Evolutionary conservation across 192 early-diverging fungal species (phyloP).

Genomic region (Dissophora ornata): DNA sequence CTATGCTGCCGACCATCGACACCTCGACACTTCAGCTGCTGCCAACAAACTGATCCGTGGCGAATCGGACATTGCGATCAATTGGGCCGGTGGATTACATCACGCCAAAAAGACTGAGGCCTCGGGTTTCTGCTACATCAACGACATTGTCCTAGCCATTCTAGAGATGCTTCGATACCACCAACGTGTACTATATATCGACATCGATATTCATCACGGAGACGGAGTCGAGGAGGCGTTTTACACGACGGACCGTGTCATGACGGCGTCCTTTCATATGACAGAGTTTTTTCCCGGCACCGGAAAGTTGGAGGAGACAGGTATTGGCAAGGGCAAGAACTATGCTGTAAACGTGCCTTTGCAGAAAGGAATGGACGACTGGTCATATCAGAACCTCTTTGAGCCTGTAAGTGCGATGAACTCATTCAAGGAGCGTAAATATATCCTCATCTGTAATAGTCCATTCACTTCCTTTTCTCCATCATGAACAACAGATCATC

Average conservation of each 20-base stretch:
- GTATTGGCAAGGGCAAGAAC: slow-evolving; percentile 87
- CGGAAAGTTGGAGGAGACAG: slow-evolving; percentile 90
- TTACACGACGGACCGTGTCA: slow-evolving; percentile 92
- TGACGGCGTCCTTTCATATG: slow-evolving; percentile 97
- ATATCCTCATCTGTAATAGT: neutral
- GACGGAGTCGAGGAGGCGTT: slow-evolving; percentile 97
- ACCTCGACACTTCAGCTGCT: slow-evolving; percentile 54
- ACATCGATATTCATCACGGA: slow-evolving; percentile 93
- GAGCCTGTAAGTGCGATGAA: slow-evolving; percentile 63
- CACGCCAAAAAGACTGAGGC: slow-evolving; percentile 87
- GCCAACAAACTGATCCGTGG: slow-evolving; percentile 72
- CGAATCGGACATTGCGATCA: slow-evolving; percentile 77
- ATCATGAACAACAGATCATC: slow-evolving; percentile 72
- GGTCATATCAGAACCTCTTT: slow-evolving; percentile 78
- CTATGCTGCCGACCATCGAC: no score
- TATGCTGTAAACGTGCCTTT: slow-evolving; percentile 96
- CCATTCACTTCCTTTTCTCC: neutral
- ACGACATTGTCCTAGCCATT: slow-evolving; percentile 91
- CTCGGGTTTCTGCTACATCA: slow-evolving; percentile 96
- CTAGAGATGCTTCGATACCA: slow-evolving; percentile 79
- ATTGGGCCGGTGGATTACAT: slow-evolving; percentile 93
- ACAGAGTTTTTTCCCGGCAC: slow-evolving; percentile 97
- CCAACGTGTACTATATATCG: slow-evolving; percentile 95
- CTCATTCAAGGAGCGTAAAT: neutral
- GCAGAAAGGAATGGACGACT: slow-evolving; percentile 95